Base-by-base conservation (phyloP, 306 rosid genomes). In the Pyrus pyrifolia region DNA sequence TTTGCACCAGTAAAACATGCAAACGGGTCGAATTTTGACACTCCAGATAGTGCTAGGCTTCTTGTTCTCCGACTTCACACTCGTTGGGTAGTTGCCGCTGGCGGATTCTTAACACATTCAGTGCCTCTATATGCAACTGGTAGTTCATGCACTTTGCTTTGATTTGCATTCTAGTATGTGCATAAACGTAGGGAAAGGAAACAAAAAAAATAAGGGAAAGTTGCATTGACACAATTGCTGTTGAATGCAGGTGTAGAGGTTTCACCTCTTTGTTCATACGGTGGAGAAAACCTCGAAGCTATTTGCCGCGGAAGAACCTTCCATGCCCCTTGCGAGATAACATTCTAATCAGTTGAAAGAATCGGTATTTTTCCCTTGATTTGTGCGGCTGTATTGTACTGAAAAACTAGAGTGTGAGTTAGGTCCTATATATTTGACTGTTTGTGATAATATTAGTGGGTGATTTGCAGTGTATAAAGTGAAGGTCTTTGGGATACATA, bases 81-180 rank as follows among this genome's bases (percentile, higher is more conserved):
- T 76, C 99, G 98, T 44, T 95, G 99, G 99, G 96, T 92, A 45
- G 93, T 91, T 52, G 97, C 98, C 40, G 99, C 99, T 31, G 99
- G 99, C 51, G 99, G 99, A 82, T 95, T 95, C 90, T 85, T 95
- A 77, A 95, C 99, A 11, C 99, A 95, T 81, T 95, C 99, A 11
- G 98, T 95, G 77, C 99, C 99, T 64, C 77, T 95, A 71, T 92
- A 92, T 76, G 89, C 97, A 74, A 95, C 99, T 15, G 99, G 98
- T 90, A 85, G 33, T 49, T 73, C 80, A 67, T 68, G 63, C 21
- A 11, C 30, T 66, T 51, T 29, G 17, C 70, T 73, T 66, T 38
- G 10, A 4, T 31, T 64, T 31, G 22, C 45, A 8, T 64, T 17
- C 23, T 31, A 31, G 15, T 46, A 29, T 62, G 67, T 14, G 33